Percentiles rank a stretch among this genome's conserved stretches.
Evolutionary conservation across 176 grass and related monocot species (phyloP).

Genomic region (Bromus sterilis): DNA sequence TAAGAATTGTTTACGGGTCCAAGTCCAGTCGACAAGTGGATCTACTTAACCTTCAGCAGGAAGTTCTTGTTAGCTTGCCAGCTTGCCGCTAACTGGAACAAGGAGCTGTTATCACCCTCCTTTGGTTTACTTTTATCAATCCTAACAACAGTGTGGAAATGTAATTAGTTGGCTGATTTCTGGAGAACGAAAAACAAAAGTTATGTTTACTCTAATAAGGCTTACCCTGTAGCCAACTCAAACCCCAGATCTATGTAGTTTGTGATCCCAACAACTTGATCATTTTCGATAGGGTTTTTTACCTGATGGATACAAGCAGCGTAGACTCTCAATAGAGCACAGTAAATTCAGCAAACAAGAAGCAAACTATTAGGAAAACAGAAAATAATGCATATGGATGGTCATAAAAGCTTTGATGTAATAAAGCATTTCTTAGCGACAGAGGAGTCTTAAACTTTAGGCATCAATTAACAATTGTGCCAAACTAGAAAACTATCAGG

Average conservation of each 20-base stretch:
- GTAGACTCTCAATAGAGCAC: conserved; percentile 6
- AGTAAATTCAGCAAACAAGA: neutral
- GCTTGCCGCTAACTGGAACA: conserved; percentile 84
- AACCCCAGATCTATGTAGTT: conserved; percentile 95
- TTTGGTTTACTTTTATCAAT: conserved; percentile 49
- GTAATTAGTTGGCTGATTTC: neutral
- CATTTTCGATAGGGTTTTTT: conserved; percentile 88
- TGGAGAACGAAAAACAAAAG: neutral
- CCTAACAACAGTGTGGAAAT: conserved; percentile 33
- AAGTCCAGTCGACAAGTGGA: neutral
- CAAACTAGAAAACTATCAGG: neutral
- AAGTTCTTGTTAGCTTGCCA: conserved; percentile 99
- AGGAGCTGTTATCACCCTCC: conserved; percentile 29
- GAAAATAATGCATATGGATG: neutral
- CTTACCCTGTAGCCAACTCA: conserved; percentile 74
- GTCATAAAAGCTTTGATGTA: no score
- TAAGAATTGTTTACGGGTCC: neutral
- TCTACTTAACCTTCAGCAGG: conserved; percentile 64
- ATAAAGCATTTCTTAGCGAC: neutral
- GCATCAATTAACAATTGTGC: neutral
- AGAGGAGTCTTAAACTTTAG: neutral
- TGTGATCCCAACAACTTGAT: conserved; percentile 92
- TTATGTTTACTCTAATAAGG: neutral
- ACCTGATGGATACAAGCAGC: conserved; percentile 34
- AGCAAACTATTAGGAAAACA: neutral